phyloP scores from a whole-genome alignment of 495 filamentous ascomycete genomes.

The Pyrenula massariospora region DNA sequence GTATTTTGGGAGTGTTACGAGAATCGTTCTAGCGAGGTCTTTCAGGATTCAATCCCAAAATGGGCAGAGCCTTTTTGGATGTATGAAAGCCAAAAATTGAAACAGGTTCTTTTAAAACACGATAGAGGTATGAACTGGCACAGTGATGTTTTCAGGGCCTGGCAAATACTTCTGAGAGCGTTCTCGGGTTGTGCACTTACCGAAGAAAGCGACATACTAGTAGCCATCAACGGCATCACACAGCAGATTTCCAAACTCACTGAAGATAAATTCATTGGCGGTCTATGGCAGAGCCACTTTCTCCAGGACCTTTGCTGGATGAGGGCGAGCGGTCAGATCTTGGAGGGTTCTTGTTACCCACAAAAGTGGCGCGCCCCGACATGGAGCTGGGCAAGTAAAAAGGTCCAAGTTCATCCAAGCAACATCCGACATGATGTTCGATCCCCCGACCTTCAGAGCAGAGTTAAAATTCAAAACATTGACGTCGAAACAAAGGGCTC shows the following conservation, averaged over 20 bases:
- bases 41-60: background rate
- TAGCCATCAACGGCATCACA: constrained; percentile 14
- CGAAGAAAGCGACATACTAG: constrained; percentile 8
- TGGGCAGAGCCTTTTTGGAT: background rate
- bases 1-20: background rate
- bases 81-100: background rate
- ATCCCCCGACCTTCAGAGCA: background rate
- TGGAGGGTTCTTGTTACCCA: background rate
- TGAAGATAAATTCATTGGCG: constrained; percentile 1
- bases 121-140: background rate
- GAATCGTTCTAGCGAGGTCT: background rate
- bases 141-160: constrained; percentile 1
- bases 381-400: background rate
- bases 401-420: background rate
- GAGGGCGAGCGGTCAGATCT: background rate
- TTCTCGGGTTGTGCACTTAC: constrained; percentile 10
- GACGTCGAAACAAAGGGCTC: background rate
- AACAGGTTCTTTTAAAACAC: background rate
- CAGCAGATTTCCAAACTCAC: constrained; percentile 1
- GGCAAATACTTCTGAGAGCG: background rate
- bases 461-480: background rate
- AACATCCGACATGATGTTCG: background rate
- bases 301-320: background rate
- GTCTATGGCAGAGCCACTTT: constrained; percentile 1
- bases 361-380: background rate